Evolutionary conservation across 768 basidiomycete species (phyloP), one percentile per base, ranked within the genome.

Genomic region (Stropharia rugosoannulata): DNA sequence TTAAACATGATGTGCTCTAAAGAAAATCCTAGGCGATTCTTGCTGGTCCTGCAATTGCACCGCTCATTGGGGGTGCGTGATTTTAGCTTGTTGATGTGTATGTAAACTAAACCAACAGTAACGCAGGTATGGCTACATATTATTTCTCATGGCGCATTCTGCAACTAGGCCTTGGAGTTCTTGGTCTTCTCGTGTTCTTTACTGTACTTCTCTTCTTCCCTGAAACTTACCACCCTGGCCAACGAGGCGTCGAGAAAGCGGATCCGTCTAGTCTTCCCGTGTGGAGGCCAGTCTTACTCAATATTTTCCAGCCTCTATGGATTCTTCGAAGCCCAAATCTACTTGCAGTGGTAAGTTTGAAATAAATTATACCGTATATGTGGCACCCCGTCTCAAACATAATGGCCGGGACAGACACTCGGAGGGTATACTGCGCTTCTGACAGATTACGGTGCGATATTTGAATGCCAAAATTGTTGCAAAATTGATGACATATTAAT

Each of bases 61-160:
- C 87, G 0, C 67, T 84, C 1, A 61, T 73, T 1, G 86, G 85
- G 62, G 86, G 85, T 72, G 55, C 58, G 57, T 7, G 7, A 8
- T 11, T 49, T 44, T 13, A 16, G 12, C 4, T 38, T 59, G 11
- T 11, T 46, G 10, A 42, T 8, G 16, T 9, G 19, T 15, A 10
- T 15, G 15, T 43, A 13, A 19, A 4, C 36, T 52, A 3, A 18
- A 32, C 5, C 12, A 12, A 13, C 32, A n/a, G 29, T 9, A 9
- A 37, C 27, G 29, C 56, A 81, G 83, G 84, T 12, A 48, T 78
- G 16, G 73, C 79, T 0, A 76, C 87, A 0, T 74, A 87, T 54
- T 87, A 86, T 58, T 76, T 77, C 38, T 87, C 87, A 0, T 90
- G 89, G 87, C 80, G 88, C 0, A 55, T 76, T 3, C 78, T 86